phyloP scores from a whole-genome alignment of 176 grass and related monocot species.

The Avena atlantica region DNA sequence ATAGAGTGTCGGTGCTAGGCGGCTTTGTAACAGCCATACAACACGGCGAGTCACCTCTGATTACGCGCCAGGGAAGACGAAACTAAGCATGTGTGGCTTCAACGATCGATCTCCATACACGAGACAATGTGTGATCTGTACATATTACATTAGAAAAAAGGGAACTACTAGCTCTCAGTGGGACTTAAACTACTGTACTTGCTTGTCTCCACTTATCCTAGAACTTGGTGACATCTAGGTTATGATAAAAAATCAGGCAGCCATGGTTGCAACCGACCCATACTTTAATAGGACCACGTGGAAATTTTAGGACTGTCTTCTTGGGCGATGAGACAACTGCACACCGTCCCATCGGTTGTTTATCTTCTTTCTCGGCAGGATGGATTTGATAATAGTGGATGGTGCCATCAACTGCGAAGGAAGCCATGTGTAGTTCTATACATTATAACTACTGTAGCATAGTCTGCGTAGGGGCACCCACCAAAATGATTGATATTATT shows the following conservation, averaged over 20 bases:
- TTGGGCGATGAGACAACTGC: neutral
- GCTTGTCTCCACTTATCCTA: neutral
- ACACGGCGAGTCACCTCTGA: neutral
- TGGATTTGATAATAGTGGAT: neutral
- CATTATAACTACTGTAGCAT: neutral
- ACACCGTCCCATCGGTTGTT: too few species aligned
- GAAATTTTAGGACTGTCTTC: neutral
- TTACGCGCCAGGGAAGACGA: neutral
- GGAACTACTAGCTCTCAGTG: neutral
- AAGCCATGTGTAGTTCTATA: neutral
- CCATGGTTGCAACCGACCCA: neutral
- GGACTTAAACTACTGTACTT: neutral
- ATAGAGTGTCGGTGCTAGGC: neutral
- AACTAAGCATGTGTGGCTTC: neutral
- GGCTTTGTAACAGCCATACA: neutral
- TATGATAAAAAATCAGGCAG: neutral
- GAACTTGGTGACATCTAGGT: neutral
- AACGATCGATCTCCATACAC: conserved; percentile 2
- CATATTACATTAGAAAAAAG: neutral
- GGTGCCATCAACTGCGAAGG: neutral
- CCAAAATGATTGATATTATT: too few species aligned
- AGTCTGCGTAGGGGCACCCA: too few species aligned
- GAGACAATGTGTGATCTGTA: neutral
- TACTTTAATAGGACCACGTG: neutral
- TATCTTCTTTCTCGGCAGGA: neutral